Conservation (phyloP, 352 stramenopile species). For the Phytophthora ohioensis region DNA sequence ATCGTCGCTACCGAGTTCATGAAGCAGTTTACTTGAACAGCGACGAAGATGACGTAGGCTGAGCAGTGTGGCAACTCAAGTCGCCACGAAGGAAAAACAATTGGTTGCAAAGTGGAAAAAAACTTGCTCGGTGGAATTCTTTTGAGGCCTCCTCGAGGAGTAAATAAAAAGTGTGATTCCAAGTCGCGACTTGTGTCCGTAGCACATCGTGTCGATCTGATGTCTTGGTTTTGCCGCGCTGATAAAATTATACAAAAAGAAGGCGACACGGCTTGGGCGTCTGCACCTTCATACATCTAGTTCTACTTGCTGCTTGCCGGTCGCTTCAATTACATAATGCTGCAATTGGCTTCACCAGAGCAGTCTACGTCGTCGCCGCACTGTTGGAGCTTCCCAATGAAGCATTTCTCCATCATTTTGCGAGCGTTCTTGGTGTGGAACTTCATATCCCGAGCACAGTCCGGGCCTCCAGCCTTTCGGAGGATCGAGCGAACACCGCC, state of each 20-base stretch:
- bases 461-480: slow-evolving; percentile 77
- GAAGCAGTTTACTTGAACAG: slow-evolving; percentile 89
- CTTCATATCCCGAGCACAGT: slow-evolving; percentile 84
- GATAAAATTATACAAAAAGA: slow-evolving; percentile 39
- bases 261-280: slow-evolving; percentile 1
- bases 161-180: slow-evolving; percentile 36
- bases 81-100: too few species aligned
- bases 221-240: background rate
- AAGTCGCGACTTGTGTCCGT: background rate
- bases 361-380: slow-evolving; percentile 58
- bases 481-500: slow-evolving; percentile 82
- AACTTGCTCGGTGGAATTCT: background rate
- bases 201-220: slow-evolving; percentile 11
- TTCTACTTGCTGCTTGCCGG: slow-evolving; percentile 2
- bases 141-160: slow-evolving; percentile 5
- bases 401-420: slow-evolving; percentile 84
- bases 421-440: slow-evolving; percentile 84
- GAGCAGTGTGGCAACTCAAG: background rate
- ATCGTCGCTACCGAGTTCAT: slow-evolving; percentile 96
- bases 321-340: slow-evolving; percentile 67
- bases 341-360: slow-evolving; percentile 56
- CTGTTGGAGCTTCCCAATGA: slow-evolving; percentile 77
- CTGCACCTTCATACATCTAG: slow-evolving; percentile 25
- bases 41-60: background rate
- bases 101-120: slow-evolving; percentile 10